A percentile compares a stretch with the other conserved stretches of the same genome.
These are phyloP conservation scores for Taphrina pruni DNA, from an alignment of 1,139 yeast species.

Conservation along the genomic window DNA sequence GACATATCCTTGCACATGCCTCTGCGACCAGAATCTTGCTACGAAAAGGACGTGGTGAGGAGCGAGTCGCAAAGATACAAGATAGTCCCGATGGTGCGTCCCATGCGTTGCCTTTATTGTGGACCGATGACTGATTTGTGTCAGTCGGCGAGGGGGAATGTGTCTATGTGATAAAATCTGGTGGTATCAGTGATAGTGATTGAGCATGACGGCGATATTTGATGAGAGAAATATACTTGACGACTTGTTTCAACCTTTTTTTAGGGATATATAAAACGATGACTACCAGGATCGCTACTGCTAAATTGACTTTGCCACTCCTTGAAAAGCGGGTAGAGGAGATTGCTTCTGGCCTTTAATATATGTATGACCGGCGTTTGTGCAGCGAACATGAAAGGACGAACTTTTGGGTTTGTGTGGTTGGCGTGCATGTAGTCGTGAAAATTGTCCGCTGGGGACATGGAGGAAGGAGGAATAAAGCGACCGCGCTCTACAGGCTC, in stretches of 20 bases:
- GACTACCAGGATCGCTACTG: conserved; percentile 10
- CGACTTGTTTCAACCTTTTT: conserved; percentile 5
- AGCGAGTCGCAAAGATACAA: conserved; percentile 66
- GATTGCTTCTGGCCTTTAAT: background rate
- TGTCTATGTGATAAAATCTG: conserved; percentile 41
- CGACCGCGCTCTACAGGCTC: conserved; percentile 7
- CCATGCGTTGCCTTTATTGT: background rate
- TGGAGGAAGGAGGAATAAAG: too few species aligned
- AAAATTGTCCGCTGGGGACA: too few species aligned
- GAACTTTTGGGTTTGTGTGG: background rate
- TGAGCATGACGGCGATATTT: background rate
- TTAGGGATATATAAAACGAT: background rate
- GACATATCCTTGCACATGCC: conserved; percentile 58
- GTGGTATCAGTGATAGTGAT: conserved; percentile 41
- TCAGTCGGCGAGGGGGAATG: conserved; percentile 54
- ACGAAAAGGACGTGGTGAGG: conserved; percentile 69
- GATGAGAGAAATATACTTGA: too few species aligned
- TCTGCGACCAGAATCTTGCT: conserved; percentile 65
- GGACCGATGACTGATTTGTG: background rate
- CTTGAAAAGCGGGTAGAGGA: background rate
- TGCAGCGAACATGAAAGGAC: conserved; percentile 2
- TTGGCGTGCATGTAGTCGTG: background rate
- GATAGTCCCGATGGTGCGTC: conserved; percentile 60
- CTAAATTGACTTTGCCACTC: conserved; percentile 7
- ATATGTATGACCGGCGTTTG: conserved; percentile 9